These are phyloP conservation scores for Talaromyces adpressus DNA, from an alignment of 495 filamentous ascomycete genomes.

Conservation along the genomic window DNA sequence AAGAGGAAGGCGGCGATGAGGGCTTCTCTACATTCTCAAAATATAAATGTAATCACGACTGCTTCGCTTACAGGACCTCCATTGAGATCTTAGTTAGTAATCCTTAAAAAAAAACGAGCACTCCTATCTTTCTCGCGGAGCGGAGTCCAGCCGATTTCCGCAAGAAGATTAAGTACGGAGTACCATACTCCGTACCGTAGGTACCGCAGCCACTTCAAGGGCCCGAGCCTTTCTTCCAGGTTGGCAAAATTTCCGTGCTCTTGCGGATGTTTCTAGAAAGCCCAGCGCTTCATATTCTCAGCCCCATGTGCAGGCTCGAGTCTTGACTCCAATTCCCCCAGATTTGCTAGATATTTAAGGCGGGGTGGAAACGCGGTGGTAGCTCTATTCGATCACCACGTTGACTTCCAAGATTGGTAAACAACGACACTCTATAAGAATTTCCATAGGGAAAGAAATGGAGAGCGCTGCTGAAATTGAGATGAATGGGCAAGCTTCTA, in stretches of 20 bases:
- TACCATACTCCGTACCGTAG: background rate
- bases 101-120: background rate
- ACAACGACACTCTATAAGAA: background rate
- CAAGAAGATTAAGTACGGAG: background rate
- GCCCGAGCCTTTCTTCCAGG: background rate
- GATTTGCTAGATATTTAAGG: background rate
- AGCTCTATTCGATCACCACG: background rate
- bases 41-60: background rate
- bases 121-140: background rate
- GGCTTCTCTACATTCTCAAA: too few relatives aligned
- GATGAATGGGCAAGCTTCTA: slow-evolving; percentile 1
- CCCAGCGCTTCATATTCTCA: background rate
- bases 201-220: too few relatives aligned
- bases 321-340: background rate
- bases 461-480: background rate
- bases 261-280: background rate
- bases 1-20: too few relatives aligned
- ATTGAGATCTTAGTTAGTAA: background rate
- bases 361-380: background rate
- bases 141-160: background rate
- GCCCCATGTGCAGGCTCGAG: background rate
- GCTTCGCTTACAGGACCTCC: background rate
- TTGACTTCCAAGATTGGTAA: background rate
- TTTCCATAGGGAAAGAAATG: slow-evolving; percentile 1
- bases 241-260: background rate